phyloP scores from a whole-genome alignment of 1,284 basidiomycete genomes.

The Fomitiporia mediterranea region DNA sequence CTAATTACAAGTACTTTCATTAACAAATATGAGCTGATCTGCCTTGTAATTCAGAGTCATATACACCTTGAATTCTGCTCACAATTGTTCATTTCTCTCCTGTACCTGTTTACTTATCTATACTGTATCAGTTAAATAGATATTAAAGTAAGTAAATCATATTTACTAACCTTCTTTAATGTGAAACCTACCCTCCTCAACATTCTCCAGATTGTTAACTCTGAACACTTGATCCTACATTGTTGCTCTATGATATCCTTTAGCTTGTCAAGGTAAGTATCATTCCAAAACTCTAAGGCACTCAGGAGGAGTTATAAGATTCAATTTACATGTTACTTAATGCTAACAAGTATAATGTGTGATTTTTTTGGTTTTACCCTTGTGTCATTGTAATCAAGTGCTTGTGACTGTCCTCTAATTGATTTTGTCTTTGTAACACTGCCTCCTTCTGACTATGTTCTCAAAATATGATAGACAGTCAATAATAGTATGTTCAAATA shows the following conservation, averaged over 20 bases:
- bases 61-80: constrained; percentile 21
- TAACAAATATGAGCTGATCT: constrained; percentile 34
- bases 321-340: no score
- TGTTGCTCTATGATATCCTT: constrained; percentile 6
- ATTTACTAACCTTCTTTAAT: constrained; percentile 26
- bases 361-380: no score
- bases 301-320: neutral
- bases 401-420: no score
- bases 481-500: no score
- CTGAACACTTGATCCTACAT: constrained; percentile 21
- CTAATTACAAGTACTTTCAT: constrained; percentile 31
- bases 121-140: neutral
- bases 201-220: constrained; percentile 23
- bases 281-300: neutral
- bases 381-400: no score
- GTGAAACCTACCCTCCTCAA: constrained; percentile 23
- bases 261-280: constrained; percentile 21
- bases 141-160: no score
- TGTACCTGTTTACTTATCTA: constrained; percentile 26
- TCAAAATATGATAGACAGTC: no score
- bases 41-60: constrained; percentile 26
- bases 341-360: no score
- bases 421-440: no score
- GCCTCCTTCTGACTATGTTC: no score
- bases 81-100: constrained; percentile 26